A percentile compares a stretch with the other conserved stretches of the same genome.
Evolutionary conservation across 192 early-diverging fungal genomes (phyloP).

Genomic region (Dissophora globulifera): DNA sequence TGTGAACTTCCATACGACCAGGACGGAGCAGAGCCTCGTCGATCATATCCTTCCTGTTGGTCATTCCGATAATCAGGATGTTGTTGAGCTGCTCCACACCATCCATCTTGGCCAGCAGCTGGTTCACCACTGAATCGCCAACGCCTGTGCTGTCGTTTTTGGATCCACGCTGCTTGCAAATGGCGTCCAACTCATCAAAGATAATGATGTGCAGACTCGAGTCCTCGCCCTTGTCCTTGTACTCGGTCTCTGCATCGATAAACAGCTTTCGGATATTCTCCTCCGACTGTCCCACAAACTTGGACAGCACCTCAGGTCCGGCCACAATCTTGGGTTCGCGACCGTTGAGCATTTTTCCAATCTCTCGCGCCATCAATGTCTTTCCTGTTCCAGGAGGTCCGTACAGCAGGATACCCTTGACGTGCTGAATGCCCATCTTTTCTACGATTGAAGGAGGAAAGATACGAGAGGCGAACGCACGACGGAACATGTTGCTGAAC

Average conservation of each 20-base stretch:
- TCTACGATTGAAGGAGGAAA: slow-evolving; percentile 94
- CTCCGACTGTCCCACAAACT: slow-evolving; percentile 96
- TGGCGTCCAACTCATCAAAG: slow-evolving; percentile 98
- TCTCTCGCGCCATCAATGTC: slow-evolving; percentile 97
- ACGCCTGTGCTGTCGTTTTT: slow-evolving; percentile 94
- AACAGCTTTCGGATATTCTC: slow-evolving; percentile 98
- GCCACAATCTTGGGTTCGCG: slow-evolving; percentile 95
- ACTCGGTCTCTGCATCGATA: slow-evolving; percentile 93
- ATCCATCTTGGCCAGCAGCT: slow-evolving; percentile 98
- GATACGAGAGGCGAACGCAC: slow-evolving; percentile 97
- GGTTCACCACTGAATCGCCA: slow-evolving; percentile 97
- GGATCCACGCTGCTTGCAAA: slow-evolving; percentile 96
- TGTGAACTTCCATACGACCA: slow-evolving; percentile 95
- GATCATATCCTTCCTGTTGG: slow-evolving; percentile 97
- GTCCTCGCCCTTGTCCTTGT: slow-evolving; percentile 91
- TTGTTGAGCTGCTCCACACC: slow-evolving; percentile 99
- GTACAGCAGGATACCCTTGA: slow-evolving; percentile 91
- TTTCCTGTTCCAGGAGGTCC: slow-evolving; percentile 98
- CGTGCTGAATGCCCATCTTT: slow-evolving; percentile 97
- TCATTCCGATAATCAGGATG: slow-evolving; percentile 98
- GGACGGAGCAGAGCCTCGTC: slow-evolving; percentile 97
- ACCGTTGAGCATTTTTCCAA: slow-evolving; percentile 98
- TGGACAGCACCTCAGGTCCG: slow-evolving; percentile 96
- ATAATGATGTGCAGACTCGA: slow-evolving; percentile 96
- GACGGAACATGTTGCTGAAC: slow-evolving; percentile 93